Percentiles rank a stretch among this genome's conserved stretches.
Evolutionary conservation across 768 basidiomycete species (phyloP).

Genomic region (Suillus hirtellus): DNA sequence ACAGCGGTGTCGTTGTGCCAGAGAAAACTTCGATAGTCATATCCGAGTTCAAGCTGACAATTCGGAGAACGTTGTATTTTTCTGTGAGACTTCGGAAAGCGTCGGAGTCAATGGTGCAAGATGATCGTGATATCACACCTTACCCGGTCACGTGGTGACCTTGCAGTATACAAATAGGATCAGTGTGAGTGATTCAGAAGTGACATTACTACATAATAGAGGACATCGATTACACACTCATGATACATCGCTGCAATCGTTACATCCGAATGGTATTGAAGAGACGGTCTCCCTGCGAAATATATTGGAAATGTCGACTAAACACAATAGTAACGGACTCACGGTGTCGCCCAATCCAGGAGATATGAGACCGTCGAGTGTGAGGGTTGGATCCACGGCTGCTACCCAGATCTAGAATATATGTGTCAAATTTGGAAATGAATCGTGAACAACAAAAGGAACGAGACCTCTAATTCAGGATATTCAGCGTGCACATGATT

Average conservation of each 20-base stretch:
- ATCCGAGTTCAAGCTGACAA: not conserved
- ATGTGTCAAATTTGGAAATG: conserved; percentile 8
- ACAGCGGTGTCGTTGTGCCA: conserved; percentile 29
- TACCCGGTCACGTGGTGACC: conserved; percentile 29
- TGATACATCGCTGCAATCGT: conserved; percentile 3
- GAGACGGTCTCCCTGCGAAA: conserved; percentile 73
- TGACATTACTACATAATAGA: conserved; percentile 6
- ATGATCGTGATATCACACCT: conserved; percentile 29
- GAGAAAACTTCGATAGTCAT: conserved; percentile 29
- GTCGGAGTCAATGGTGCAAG: conserved; percentile 19
- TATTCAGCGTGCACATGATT: conserved; percentile 59
- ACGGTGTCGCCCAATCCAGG: conserved; percentile 93
- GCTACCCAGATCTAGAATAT: conserved; percentile 78
- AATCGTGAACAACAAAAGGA: not conserved
- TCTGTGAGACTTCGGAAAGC: not conserved
- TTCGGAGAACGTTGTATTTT: conserved; percentile 7
- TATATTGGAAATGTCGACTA: conserved; percentile 5
- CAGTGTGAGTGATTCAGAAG: not conserved
- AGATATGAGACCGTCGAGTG: conserved; percentile 73
- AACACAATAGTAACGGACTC: conserved; percentile 30
- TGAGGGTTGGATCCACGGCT: conserved; percentile 74
- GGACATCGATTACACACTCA: not conserved
- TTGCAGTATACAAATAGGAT: not conserved
- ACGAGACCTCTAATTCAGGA: conserved; percentile 76
- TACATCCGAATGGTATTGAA: conserved; percentile 68